Evolutionary conservation across 352 stramenopile species (phyloP), one percentile per base, ranked within the genome.

Genomic region (Phytophthora idaei): DNA sequence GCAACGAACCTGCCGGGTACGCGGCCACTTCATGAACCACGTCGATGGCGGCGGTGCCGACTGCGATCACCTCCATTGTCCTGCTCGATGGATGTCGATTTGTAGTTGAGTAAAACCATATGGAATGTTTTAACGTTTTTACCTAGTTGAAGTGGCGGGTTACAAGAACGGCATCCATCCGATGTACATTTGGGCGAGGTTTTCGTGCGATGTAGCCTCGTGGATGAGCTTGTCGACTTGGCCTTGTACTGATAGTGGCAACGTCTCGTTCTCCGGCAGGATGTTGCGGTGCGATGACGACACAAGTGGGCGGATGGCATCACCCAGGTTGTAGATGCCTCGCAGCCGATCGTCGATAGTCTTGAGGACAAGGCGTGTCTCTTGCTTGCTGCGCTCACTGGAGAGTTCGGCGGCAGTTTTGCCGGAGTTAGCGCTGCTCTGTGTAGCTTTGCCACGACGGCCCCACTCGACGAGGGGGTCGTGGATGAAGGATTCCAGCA

Each of bases 401-500:
- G 82, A 69, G 31, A 90, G 79, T 15, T 89, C 82, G 0, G 80
- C 67, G 0, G 57, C 51, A 5, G 29, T 71, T 54, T 82, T 77
- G 21, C 71, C 61, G 29, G 71, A 61, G 2, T 36, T 54, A 27
- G 54, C 69, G 21, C 72, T 74, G 27, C 76, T 77, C 45, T 93
- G 82, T 4, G 74, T 75, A 27, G 82, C 77, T 69, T 94, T 94
- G 21, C 87, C 87, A 9, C 83, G 84, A 11, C 89, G 79, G 10
- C 89, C 83, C 92, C 92, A 98, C 70, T 98, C 92, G 6, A 98
- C 92, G 12, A 98, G 71, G 21, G 98, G 98, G 72, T 99, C 98
- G 64, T 99, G 97, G 28, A 99, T 83, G 72, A 99, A 99, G n/a
- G 97, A 97, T 76, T 99, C 98, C 5, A 99, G 79, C 41, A 99